Evolutionary conservation across 2,329 filamentous ascomycete genomes (phyloP).

Genomic region (Penicillium olsonii): DNA sequence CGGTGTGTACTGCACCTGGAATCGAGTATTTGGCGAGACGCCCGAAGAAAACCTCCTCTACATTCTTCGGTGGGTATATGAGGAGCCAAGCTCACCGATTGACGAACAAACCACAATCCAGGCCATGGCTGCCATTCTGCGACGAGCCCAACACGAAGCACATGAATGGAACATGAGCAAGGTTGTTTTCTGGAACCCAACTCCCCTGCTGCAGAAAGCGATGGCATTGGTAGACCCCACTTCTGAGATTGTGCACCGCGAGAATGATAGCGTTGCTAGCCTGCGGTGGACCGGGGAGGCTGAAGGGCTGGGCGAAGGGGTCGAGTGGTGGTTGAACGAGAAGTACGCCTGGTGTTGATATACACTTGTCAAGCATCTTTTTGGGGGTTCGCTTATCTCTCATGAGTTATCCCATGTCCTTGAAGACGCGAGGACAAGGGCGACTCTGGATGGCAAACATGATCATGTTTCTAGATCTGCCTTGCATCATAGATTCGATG

Average conservation of each 20-base stretch:
- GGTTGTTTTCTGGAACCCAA: slow-evolving; percentile 84
- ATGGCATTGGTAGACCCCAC: slow-evolving; percentile 41
- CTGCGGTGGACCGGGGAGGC: slow-evolving; percentile 49
- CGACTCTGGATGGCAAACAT: slow-evolving; percentile 19
- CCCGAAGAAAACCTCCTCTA: slow-evolving; percentile 42
- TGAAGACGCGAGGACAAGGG: slow-evolving; percentile 3
- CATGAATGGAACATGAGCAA: slow-evolving; percentile 67
- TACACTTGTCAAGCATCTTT: not conserved
- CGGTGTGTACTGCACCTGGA: slow-evolving; percentile 44
- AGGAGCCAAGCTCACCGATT: slow-evolving; percentile 38
- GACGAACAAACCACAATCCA: slow-evolving; percentile 54
- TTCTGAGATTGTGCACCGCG: slow-evolving; percentile 45
- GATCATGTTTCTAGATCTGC: slow-evolving; percentile 20
- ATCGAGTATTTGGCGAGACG: slow-evolving; percentile 41
- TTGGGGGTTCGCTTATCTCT: slow-evolving; percentile 11
- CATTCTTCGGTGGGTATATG: slow-evolving; percentile 45
- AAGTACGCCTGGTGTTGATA: slow-evolving; percentile 53
- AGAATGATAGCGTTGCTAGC: slow-evolving; percentile 49
- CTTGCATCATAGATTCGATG: slow-evolving; percentile 18
- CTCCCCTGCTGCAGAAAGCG: slow-evolving; percentile 51
- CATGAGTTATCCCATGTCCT: slow-evolving; percentile 1
- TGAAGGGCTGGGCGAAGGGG: slow-evolving; percentile 37
- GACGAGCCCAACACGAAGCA: slow-evolving; percentile 70
- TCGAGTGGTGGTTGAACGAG: slow-evolving; percentile 52
- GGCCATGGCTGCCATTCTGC: slow-evolving; percentile 64